A percentile compares a stretch with the other conserved stretches of the same genome.
Conservation (phyloP, 805 yeast genomes). For the Metschnikowia drakensbergensis region DNA sequence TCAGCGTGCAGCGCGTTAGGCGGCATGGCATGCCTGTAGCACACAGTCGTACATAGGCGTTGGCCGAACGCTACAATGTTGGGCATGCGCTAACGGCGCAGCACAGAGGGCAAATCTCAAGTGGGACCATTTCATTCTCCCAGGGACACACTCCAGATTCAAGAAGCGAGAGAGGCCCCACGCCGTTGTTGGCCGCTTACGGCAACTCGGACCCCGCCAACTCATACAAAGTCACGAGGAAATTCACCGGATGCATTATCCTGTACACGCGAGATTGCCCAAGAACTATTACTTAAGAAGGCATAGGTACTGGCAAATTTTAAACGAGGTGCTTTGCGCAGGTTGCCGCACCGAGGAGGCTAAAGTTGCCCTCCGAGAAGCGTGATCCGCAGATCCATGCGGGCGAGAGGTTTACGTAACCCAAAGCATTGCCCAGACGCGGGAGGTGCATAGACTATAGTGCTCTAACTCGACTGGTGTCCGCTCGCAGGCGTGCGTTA, state of each 20-base stretch:
- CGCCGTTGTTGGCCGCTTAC: not conserved
- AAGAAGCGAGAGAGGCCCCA: no score
- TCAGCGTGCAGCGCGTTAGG: not conserved
- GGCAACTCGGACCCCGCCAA: not conserved
- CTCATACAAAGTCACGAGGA: not conserved
- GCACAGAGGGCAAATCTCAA: not conserved
- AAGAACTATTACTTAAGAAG: slow-evolving; percentile 2
- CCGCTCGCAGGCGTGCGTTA: not conserved
- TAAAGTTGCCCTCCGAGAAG: not conserved
- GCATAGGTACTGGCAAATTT: not conserved
- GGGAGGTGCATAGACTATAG: not conserved
- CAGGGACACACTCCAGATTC: no score
- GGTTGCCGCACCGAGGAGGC: not conserved
- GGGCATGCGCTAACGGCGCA: not conserved
- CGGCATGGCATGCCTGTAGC: not conserved
- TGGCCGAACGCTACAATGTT: slow-evolving; percentile 1
- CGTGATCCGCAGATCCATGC: not conserved
- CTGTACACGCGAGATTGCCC: slow-evolving; percentile 3
- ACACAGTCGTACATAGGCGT: not conserved
- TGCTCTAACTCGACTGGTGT: not conserved
- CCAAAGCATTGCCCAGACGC: not conserved
- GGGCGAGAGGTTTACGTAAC: not conserved
- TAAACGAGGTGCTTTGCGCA: not conserved
- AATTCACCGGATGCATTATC: not conserved
- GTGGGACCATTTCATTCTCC: not conserved